Evolutionary conservation across 805 yeast genomes (phyloP), one percentile per base, ranked within the genome.

Genomic region (Candida glaebosa): DNA sequence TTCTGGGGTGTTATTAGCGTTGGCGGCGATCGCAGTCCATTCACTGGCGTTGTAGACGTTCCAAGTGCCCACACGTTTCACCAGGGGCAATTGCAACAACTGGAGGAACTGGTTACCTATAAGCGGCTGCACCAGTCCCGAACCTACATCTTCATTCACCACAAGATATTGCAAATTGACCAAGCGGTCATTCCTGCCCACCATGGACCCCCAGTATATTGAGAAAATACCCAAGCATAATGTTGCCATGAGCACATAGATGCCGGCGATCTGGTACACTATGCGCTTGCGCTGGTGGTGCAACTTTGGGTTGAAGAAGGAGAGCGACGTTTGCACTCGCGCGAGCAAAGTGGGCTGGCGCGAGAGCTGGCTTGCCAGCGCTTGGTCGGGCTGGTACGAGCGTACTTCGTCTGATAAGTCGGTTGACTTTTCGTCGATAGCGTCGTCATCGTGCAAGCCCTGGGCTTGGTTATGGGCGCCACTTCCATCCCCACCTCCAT

Each of bases 81-180:
- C 68, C 10, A 33, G 40, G 2, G 56, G 52, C 40, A 41, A 61
- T 43, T 38, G 69, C 51, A 37, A 42, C 5, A 32, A 40, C 26
- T 44, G 74, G 52, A 6, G 58, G 30, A 60, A 56, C 62, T 35
- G 74, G 60, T 32, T 75, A 73, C 84, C 84, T 73, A 62, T 75
- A 64, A 45, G 67, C 56, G 50, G 81, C 58, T 48, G 70, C 54
- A 39, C 41, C 7, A 51, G 53, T 24, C 48, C 45, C 12, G 22
- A 12, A n/a, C 32, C 20, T 12, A 33, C 43, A 67, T 66, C 28
- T 43, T 67, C 72, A 22, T 58, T 54, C 2, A 67, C 70, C 9
- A 67, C 68, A 50, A 69, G 55, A 60, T 64, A 58, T 35, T 50
- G 49, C 52, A 69, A 53, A 49, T 69, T 65, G 32, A 39, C 44